Conservation (phyloP, 257 asterid genomes). For the Gardenia jasminoides region DNA sequence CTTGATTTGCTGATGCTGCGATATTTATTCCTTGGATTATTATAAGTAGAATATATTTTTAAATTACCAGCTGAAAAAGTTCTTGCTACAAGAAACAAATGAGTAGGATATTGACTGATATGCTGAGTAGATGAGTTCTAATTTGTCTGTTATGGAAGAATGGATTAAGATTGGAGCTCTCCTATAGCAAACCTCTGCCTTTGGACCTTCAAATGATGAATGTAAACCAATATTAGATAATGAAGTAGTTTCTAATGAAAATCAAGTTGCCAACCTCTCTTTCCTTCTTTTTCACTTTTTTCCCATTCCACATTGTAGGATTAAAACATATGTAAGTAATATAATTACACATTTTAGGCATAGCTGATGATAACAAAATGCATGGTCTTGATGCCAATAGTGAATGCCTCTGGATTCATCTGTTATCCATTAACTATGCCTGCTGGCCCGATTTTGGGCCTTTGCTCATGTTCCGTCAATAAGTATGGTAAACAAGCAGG, state of each 20-base stretch:
- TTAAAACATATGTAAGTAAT: neutral
- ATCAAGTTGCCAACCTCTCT: neutral
- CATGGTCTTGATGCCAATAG: neutral
- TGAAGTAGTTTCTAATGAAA: neutral
- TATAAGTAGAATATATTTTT: conserved; percentile 5
- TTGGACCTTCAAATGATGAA: neutral
- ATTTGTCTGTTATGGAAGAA: neutral
- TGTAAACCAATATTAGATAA: neutral
- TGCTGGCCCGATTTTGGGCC: neutral
- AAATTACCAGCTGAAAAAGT: neutral
- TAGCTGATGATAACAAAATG: neutral
- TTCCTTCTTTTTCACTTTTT: neutral
- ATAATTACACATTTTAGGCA: neutral
- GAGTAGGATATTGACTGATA: neutral
- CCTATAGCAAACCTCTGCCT: neutral
- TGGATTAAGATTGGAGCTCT: neutral
- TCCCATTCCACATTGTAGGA: neutral
- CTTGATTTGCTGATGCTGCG: neutral
- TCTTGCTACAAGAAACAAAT: neutral
- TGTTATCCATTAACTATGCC: neutral
- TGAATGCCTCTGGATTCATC: neutral
- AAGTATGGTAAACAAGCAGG: neutral
- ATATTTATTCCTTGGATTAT: conserved; percentile 15
- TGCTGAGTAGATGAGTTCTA: neutral
- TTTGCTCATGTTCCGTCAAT: neutral